phyloP scores from a whole-genome alignment of 1,139 yeast genomes.

The Scheffersomyces insectosa region DNA sequence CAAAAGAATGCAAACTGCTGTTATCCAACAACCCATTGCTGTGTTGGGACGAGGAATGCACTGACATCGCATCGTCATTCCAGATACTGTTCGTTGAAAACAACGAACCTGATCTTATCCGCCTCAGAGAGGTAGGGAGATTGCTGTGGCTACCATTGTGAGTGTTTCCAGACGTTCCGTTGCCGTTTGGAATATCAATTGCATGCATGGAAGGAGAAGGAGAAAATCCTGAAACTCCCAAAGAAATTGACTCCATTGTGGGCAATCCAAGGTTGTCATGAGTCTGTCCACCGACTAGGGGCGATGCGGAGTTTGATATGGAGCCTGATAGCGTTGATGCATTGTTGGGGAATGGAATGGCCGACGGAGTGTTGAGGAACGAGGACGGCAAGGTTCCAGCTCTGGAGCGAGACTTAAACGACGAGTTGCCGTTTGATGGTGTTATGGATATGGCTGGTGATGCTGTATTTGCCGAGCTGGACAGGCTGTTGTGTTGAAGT shows the following conservation, averaged over 20 bases:
- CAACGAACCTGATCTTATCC: constrained; percentile 47
- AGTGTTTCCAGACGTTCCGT: constrained; percentile 2
- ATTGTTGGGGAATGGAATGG: constrained; percentile 4
- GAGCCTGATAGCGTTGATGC: constrained; percentile 4
- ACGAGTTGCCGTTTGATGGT: constrained; percentile 19
- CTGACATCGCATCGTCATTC: constrained; percentile 40
- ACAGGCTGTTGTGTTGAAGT: too few relatives aligned
- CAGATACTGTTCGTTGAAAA: constrained; percentile 48
- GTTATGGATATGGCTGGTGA: constrained; percentile 37
- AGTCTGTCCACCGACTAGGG: constrained; percentile 16
- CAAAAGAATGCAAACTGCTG: constrained; percentile 16
- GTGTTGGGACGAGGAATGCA: constrained; percentile 17
- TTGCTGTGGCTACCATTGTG: constrained; percentile 1
- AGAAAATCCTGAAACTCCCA: constrained; percentile 18
- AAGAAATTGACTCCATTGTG: constrained; percentile 23
- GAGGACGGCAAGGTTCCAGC: constrained; percentile 61
- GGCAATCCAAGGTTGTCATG: constrained; percentile 19
- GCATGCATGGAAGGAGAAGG: constrained; percentile 19
- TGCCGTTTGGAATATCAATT: constrained; percentile 18
- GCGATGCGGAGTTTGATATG: constrained; percentile 16
- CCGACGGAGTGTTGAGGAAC: constrained; percentile 19
- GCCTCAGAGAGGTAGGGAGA: constrained; percentile 12
- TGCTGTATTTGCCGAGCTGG: constrained; percentile 18
- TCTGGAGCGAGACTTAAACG: constrained; percentile 42
- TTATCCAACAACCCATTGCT: constrained; percentile 14